These are phyloP conservation scores for Colletotrichum ledebouriae DNA, from an alignment of 2,329 filamentous ascomycete species.

Conservation along the genomic window DNA sequence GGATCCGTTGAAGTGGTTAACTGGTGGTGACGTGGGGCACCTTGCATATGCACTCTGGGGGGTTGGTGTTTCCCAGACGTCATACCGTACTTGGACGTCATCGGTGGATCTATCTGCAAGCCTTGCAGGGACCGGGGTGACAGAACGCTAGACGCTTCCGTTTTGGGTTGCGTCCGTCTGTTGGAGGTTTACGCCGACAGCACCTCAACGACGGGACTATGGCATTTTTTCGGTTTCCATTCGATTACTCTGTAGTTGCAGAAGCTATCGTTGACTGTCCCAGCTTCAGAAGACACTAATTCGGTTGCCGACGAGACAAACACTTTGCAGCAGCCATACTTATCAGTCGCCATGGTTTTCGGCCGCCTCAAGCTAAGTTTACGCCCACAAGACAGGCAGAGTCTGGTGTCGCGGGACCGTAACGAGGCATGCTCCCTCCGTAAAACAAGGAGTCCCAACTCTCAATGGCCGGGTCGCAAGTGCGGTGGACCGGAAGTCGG, in stretches of 20 bases:
- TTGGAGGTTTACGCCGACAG: conserved; percentile 16
- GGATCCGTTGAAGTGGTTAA: conserved; percentile 36
- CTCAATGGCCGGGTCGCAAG: conserved; percentile 22
- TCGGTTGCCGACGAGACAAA: too few relatives aligned
- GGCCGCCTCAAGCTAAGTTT: conserved; percentile 3
- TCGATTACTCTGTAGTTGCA: neutral
- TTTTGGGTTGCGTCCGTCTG: conserved; percentile 34
- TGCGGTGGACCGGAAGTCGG: conserved; percentile 33
- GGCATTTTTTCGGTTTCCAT: neutral
- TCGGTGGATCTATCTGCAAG: conserved; percentile 36
- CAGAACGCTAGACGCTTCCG: conserved; percentile 27
- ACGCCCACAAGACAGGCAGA: neutral
- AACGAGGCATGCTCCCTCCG: conserved; percentile 27
- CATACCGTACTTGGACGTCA: conserved; percentile 41
- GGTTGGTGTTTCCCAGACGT: conserved; percentile 33
- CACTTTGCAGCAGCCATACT: too few relatives aligned
- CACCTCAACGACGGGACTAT: conserved; percentile 9
- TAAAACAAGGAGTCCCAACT: conserved; percentile 37
- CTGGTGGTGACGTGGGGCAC: conserved; percentile 30
- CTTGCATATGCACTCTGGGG: conserved; percentile 40
- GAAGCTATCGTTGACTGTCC: neutral
- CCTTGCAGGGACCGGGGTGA: conserved; percentile 35
- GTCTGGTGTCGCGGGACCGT: conserved; percentile 26
- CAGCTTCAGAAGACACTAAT: neutral
- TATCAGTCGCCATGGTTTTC: conserved; percentile 8